A percentile compares a stretch with the other conserved stretches of the same genome.
These are phyloP conservation scores for Corymbia maculata DNA, from an alignment of 345 rosid genomes.

Conservation along the genomic window DNA sequence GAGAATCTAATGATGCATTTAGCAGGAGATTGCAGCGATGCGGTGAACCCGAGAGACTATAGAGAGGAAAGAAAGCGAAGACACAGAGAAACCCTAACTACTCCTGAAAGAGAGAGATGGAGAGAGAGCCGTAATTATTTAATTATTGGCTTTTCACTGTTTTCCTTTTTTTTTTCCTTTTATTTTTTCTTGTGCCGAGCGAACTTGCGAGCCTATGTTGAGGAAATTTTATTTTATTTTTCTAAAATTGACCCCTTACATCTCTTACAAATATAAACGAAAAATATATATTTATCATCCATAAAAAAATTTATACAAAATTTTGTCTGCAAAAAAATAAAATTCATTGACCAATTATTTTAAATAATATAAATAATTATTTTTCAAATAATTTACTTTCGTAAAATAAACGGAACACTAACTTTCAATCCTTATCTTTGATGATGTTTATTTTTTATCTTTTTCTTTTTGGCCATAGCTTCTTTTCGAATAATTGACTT, in stretches of 20 bases:
- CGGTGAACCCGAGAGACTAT: not conserved
- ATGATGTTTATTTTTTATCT: not conserved
- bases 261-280: too few species aligned
- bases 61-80: not conserved
- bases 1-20: not conserved
- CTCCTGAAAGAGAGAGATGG: not conserved
- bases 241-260: too few species aligned
- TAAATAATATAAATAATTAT: too few species aligned
- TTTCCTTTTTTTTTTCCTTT: not conserved
- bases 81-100: not conserved
- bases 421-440: not conserved
- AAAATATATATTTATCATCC: too few species aligned
- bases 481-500: not conserved
- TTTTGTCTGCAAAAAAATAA: too few species aligned
- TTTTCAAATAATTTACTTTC: too few species aligned
- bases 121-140: not conserved
- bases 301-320: too few species aligned
- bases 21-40: not conserved
- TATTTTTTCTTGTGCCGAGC: not conserved
- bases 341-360: too few species aligned
- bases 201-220: not conserved
- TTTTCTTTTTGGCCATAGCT: not conserved
- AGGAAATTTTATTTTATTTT: not conserved
- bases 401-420: too few species aligned
- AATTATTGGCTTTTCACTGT: not conserved